Conservation (phyloP, 2,329 filamentous ascomycete genomes). For the Graphilbum sp. region DNA sequence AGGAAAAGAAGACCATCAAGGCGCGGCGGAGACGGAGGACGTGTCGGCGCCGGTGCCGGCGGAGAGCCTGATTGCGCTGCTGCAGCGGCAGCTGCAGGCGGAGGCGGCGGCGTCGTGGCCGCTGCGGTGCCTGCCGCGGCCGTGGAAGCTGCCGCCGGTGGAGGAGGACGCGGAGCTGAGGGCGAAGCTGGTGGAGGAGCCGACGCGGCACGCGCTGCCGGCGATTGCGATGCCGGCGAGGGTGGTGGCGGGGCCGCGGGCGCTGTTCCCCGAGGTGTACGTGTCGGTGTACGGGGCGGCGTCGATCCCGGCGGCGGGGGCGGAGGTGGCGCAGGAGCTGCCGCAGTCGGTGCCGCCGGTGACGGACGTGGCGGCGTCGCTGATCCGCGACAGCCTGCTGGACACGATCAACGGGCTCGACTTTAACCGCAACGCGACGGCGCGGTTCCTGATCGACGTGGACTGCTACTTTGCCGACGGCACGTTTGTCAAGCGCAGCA, state of each 20-base stretch:
- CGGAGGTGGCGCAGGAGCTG: slow-evolving; percentile 18
- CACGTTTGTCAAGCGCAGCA: slow-evolving; percentile 88
- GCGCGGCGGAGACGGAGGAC: slow-evolving; percentile 21
- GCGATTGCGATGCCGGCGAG: slow-evolving; percentile 57
- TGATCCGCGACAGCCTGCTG: slow-evolving; percentile 71
- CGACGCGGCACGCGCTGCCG: slow-evolving; percentile 64
- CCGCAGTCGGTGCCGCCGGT: slow-evolving; percentile 73
- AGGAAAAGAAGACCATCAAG: no score
- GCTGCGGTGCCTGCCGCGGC: slow-evolving; percentile 50
- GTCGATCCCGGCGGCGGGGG: background rate
- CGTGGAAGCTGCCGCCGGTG: slow-evolving; percentile 42
- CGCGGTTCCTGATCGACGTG: slow-evolving; percentile 80
- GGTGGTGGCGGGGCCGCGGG: slow-evolving; percentile 55
- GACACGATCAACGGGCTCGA: slow-evolving; percentile 91
- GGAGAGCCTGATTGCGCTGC: slow-evolving; percentile 56
- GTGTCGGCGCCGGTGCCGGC: slow-evolving; percentile 46
- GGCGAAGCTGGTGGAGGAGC: slow-evolving; percentile 36
- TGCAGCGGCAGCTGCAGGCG: slow-evolving; percentile 71
- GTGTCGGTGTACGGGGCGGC: slow-evolving; percentile 60
- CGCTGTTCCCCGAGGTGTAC: slow-evolving; percentile 83
- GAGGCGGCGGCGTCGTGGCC: slow-evolving; percentile 65
- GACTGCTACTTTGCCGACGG: slow-evolving; percentile 85
- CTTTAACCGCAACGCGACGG: slow-evolving; percentile 77
- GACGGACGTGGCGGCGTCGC: slow-evolving; percentile 58
- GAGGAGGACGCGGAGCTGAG: slow-evolving; percentile 42